Percentiles rank a stretch among this genome's conserved stretches.
phyloP scores from a whole-genome alignment of 495 filamentous ascomycete genomes.

The Tuber magnatum region DNA sequence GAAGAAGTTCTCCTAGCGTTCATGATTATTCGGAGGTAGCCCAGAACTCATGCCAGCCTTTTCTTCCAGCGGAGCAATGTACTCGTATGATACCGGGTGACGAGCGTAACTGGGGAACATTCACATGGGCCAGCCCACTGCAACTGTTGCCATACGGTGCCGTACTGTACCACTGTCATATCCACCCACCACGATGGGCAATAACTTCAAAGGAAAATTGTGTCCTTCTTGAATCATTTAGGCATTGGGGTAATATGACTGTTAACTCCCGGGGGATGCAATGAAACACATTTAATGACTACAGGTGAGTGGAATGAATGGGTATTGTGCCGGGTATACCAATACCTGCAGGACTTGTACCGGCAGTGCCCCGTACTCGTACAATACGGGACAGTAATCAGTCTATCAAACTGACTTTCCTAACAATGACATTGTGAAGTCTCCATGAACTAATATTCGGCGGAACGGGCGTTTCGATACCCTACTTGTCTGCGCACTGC shows the following conservation, averaged over 20 bases:
- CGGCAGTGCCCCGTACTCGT: no score
- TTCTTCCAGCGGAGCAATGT: neutral
- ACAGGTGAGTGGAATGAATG: neutral
- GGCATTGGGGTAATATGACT: neutral
- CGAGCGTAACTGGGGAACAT: neutral
- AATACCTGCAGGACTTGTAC: neutral
- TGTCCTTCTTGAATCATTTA: neutral
- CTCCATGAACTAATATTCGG: neutral
- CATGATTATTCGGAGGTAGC: neutral
- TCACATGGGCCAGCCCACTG: neutral
- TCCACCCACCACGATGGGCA: neutral
- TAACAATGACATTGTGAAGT: neutral
- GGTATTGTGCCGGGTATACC: neutral
- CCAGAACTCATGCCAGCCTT: neutral
- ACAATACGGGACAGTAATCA: neutral
- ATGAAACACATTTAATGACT: neutral
- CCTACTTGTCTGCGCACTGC: neutral
- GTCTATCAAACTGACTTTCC: neutral
- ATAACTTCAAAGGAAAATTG: neutral
- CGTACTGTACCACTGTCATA: neutral
- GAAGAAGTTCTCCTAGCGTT: neutral
- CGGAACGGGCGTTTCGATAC: neutral
- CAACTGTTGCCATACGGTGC: neutral
- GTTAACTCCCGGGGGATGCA: neutral
- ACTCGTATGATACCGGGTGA: no score